Evolutionary conservation across 2,329 filamentous ascomycete genomes (phyloP).

Genomic region (Penicillium capsulatum): DNA sequence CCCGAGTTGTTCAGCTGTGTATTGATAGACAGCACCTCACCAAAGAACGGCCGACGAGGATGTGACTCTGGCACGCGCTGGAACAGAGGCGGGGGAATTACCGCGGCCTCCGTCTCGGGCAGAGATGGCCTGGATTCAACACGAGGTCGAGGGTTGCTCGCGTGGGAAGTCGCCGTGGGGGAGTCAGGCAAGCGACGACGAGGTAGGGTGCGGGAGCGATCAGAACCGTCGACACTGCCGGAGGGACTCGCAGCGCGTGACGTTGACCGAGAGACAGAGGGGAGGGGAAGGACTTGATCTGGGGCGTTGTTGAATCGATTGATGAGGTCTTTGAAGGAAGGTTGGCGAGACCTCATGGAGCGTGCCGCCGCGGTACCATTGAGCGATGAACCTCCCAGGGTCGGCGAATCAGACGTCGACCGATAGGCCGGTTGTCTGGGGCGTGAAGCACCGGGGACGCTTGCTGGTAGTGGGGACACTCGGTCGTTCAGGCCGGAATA

Average conservation of each 20-base stretch:
- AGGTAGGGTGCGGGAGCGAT: slow-evolving; percentile 29
- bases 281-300: slow-evolving; percentile 44
- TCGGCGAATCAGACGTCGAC: slow-evolving; percentile 32
- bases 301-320: slow-evolving; percentile 69
- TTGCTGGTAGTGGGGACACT: slow-evolving; percentile 28
- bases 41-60: slow-evolving; percentile 62
- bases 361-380: slow-evolving; percentile 14
- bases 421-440: slow-evolving; percentile 26
- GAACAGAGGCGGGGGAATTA: slow-evolving; percentile 18
- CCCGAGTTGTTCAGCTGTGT: slow-evolving; percentile 48
- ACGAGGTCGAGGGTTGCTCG: slow-evolving; percentile 11
- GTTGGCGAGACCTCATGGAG: slow-evolving; percentile 44
- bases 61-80: slow-evolving; percentile 29
- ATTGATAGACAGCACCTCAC: slow-evolving; percentile 64
- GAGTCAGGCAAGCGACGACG: slow-evolving; percentile 22
- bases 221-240: slow-evolving; percentile 23
- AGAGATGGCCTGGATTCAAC: slow-evolving; percentile 18
- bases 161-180: slow-evolving; percentile 8
- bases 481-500: slow-evolving; percentile 15
- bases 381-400: slow-evolving; percentile 16
- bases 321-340: slow-evolving; percentile 76
- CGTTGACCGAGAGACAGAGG: slow-evolving; percentile 30
- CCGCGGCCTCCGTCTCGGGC: slow-evolving; percentile 4
- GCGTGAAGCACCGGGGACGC: slow-evolving; percentile 21
- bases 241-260: slow-evolving; percentile 36